These are phyloP conservation scores for Rhizopogon vesiculosus DNA, from an alignment of 768 basidiomycete species.

Conservation along the genomic window DNA sequence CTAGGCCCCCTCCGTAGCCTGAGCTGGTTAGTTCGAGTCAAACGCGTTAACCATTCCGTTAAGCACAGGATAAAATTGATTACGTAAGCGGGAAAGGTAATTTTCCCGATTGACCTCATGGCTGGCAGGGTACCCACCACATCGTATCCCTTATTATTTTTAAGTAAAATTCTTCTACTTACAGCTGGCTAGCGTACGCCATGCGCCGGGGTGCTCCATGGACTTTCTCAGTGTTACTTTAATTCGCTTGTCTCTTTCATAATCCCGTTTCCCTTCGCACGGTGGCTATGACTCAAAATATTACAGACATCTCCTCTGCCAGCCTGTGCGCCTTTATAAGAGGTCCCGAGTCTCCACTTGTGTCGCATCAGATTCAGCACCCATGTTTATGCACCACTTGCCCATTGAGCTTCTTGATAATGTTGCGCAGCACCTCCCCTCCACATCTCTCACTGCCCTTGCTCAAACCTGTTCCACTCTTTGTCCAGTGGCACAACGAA, in stretches of 20 bases:
- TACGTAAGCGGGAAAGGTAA: constrained; percentile 11
- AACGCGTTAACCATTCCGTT: no score
- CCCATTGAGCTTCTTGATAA: constrained; percentile 62
- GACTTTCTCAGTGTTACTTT: constrained; percentile 10
- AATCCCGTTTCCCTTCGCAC: constrained; percentile 20
- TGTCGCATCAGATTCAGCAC: constrained; percentile 1
- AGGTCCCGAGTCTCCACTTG: constrained; percentile 1
- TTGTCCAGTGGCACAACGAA: constrained; percentile 48
- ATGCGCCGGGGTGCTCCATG: constrained; percentile 7
- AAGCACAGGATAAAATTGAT: background rate
- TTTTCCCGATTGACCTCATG: background rate
- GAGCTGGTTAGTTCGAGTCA: background rate
- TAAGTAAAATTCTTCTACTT: constrained; percentile 11
- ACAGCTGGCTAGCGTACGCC: constrained; percentile 1
- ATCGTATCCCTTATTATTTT: constrained; percentile 6
- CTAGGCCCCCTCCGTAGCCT: background rate
- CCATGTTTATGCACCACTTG: constrained; percentile 44
- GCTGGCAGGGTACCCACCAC: constrained; percentile 4
- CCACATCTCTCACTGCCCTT: constrained; percentile 40
- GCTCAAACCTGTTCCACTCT: constrained; percentile 39
- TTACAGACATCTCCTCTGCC: background rate
- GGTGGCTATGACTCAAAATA: constrained; percentile 33
- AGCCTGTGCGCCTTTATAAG: constrained; percentile 8
- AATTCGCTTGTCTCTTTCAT: constrained; percentile 8
- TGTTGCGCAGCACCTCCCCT: constrained; percentile 36